Base-by-base conservation (phyloP, 176 grass and related monocot genomes). In the Paspalum notatum region DNA sequence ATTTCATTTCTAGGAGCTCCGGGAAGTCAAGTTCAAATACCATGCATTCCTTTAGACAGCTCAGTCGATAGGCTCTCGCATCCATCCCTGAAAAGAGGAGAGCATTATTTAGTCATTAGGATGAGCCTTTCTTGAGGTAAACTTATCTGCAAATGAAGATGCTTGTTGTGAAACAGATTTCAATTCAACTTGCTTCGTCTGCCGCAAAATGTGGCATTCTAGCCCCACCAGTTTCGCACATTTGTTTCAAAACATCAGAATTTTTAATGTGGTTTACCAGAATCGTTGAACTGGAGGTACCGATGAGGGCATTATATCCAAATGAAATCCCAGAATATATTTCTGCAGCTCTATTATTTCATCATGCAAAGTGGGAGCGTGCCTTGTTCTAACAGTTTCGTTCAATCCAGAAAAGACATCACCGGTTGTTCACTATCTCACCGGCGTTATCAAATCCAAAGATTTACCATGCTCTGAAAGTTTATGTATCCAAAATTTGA, bases 21-120 rank as follows among this genome's bases (percentile, higher is more conserved):
- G 86, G 84, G 76, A 98, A 98, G 56, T 98, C 90, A 13, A 98
- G 84, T 85, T 98, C 96, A 75, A 95, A 98, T 66, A 98, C 84
- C 6, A 40, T 80, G 88, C 89, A 85, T 21, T 93, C 86, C 66
- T 88, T 95, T 24, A 98, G 90, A 84, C 88, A 98, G 49, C 66
- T 86, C 51, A 95, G 77, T 32, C 96, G 78, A 66, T 93, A 95
- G 12, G 96, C 92, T 83, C 96, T 98, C 9, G 92, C 90, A 60
- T 98, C 96, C 96, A 98, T 95, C 20, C 96, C 96, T 98, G 77
- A 21, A 62, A 64, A 60, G 4, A 24, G 0, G 22, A 63, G 44
- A 80, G 14, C 59, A 65, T 61, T 45, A 46, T 47, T 58, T 71
- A 53, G 42, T 69, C 32, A 62, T 77, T 11, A 32, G 53, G 71